Evolutionary conservation across 257 asterid genomes (phyloP).

Genomic region (Lantana camara): DNA sequence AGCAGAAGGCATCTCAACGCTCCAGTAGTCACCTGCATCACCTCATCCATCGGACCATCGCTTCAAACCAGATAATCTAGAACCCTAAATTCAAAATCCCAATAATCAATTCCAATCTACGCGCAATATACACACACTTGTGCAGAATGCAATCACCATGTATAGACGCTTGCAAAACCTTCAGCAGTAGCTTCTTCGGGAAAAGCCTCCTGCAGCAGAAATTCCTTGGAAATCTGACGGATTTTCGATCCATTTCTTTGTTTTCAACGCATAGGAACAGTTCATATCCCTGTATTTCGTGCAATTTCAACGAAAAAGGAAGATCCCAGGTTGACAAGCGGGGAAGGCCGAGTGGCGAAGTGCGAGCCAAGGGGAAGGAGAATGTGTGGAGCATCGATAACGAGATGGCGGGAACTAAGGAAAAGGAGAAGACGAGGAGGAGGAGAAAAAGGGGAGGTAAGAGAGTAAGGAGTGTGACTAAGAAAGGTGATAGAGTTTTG

Average conservation of each 20-base stretch:
- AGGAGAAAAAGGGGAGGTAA: conserved; percentile 57
- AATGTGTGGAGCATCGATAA: conserved; percentile 94
- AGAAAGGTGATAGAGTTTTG: conserved; percentile 61
- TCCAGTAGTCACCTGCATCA: not conserved
- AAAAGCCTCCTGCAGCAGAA: conserved; percentile 30
- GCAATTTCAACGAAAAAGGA: conserved; percentile 36
- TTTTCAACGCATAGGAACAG: conserved; percentile 33
- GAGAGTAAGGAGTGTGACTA: conserved; percentile 49
- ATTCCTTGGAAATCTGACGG: conserved; percentile 25
- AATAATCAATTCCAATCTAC: conserved; percentile 2
- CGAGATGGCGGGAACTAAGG: conserved; percentile 52
- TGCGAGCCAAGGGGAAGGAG: conserved; percentile 70
- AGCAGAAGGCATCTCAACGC: not conserved
- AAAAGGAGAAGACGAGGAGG: conserved; percentile 45
- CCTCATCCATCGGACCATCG: conserved; percentile 6
- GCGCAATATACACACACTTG: not conserved
- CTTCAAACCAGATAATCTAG: not conserved
- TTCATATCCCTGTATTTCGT: conserved; percentile 48
- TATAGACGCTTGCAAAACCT: conserved; percentile 51
- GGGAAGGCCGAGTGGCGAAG: conserved; percentile 27
- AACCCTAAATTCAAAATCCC: conserved; percentile 28
- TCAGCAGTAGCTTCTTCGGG: conserved; percentile 32
- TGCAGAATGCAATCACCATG: conserved; percentile 58
- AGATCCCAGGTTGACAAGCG: conserved; percentile 12
- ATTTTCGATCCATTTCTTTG: conserved; percentile 23